Evolutionary conservation across 352 stramenopile genomes (phyloP).

Genomic region (Globisporangium okanoganense): DNA sequence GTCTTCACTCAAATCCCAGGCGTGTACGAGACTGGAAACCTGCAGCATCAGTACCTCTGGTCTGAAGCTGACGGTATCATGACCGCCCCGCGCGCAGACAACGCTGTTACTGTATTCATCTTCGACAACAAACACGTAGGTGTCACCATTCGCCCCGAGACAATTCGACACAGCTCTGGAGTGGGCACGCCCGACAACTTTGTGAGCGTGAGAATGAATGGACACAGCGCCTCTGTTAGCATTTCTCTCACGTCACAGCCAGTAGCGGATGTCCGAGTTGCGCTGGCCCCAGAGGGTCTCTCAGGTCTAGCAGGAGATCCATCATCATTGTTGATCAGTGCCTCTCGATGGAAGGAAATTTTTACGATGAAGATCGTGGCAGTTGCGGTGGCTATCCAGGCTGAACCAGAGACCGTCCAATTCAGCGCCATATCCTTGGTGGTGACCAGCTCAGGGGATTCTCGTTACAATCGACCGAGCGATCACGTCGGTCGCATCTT

Average conservation of each 20-base stretch:
- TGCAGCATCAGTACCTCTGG: conserved; percentile 48
- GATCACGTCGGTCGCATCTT: conserved; percentile 23
- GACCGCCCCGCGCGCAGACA: conserved; percentile 28
- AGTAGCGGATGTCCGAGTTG: conserved; percentile 30
- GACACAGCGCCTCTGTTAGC: conserved; percentile 37
- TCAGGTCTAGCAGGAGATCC: conserved; percentile 30
- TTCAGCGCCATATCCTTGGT: conserved; percentile 26
- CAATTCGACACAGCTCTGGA: conserved; percentile 26
- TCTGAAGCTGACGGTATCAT: conserved; percentile 37
- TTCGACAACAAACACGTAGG: conserved; percentile 50
- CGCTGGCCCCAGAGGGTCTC: conserved; percentile 19
- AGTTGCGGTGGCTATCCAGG: not conserved
- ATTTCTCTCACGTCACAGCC: conserved; percentile 41
- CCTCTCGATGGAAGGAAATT: conserved; percentile 24
- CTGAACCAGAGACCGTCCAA: conserved; percentile 14
- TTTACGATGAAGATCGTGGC: conserved; percentile 25
- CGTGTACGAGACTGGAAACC: conserved; percentile 54
- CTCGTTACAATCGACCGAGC: conserved; percentile 32
- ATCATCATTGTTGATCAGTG: conserved; percentile 24
- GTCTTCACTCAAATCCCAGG: conserved; percentile 51
- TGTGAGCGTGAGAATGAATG: conserved; percentile 35
- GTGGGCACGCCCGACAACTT: conserved; percentile 21
- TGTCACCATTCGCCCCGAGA: conserved; percentile 33
- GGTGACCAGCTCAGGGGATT: conserved; percentile 28
- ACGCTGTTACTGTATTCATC: conserved; percentile 32